Conservation (phyloP, 2,329 filamentous ascomycete species). For the Pseudocercospora fuligena region DNA sequence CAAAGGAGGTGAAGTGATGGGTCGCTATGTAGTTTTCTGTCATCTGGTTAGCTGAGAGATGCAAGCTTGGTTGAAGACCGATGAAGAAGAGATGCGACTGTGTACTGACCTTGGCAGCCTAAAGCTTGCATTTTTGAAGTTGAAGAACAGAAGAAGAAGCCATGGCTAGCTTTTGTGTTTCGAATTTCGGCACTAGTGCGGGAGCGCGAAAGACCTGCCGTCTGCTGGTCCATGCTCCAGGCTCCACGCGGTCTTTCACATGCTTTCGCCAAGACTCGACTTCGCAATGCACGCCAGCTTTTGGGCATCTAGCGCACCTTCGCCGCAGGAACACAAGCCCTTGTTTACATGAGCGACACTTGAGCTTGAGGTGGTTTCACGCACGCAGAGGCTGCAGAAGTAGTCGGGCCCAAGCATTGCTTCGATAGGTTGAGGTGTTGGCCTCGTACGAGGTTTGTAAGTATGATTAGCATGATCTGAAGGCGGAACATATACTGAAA, state of each 20-base stretch:
- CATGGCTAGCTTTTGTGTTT: not conserved
- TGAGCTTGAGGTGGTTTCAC: too few relatives aligned
- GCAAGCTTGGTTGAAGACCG: not conserved
- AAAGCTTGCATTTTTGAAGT: too few relatives aligned
- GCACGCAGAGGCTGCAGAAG: too few relatives aligned
- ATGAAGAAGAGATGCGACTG: too few relatives aligned
- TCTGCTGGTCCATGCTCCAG: not conserved
- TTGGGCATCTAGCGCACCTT: not conserved
- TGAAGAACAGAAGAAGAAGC: not conserved
- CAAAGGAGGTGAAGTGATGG: not conserved
- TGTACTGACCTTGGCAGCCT: too few relatives aligned
- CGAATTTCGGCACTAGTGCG: not conserved
- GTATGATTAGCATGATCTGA: not conserved
- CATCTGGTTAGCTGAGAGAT: not conserved
- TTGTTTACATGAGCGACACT: not conserved
- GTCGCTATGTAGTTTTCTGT: not conserved
- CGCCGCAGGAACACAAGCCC: not conserved
- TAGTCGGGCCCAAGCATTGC: too few relatives aligned
- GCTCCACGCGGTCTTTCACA: not conserved
- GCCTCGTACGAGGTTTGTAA: too few relatives aligned
- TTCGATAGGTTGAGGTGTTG: too few relatives aligned
- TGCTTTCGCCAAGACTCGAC: not conserved
- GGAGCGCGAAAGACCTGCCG: not conserved
- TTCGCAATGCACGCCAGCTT: not conserved
- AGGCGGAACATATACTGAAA: not conserved